phyloP scores from a whole-genome alignment of 441 rosid genomes.

The Gossypium laxum region DNA sequence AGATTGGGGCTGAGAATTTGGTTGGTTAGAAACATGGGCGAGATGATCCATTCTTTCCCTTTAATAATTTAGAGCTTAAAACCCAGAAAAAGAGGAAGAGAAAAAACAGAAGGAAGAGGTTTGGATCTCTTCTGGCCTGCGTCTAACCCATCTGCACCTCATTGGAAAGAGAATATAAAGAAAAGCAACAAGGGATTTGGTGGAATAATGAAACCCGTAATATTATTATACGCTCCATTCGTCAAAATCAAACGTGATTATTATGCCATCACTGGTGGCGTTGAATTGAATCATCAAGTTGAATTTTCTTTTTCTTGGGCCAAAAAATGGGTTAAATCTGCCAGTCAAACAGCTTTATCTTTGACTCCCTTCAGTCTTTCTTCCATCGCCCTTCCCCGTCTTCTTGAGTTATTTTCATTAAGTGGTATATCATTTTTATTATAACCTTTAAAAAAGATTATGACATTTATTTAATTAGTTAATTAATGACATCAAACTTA shows the following conservation, averaged over 20 bases:
- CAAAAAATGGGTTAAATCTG: background rate
- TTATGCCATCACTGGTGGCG: background rate
- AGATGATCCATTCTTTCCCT: background rate
- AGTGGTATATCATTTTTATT: too few relatives aligned
- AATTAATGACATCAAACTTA: too few relatives aligned
- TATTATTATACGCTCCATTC: background rate
- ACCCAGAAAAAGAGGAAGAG: background rate
- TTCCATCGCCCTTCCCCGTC: background rate
- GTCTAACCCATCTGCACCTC: conserved; percentile 22
- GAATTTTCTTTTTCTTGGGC: background rate
- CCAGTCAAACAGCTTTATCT: background rate
- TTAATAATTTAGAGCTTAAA: background rate
- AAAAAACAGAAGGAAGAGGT: background rate
- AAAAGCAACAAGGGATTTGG: background rate
- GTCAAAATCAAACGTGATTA: background rate
- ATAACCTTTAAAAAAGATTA: too few relatives aligned
- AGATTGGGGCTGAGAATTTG: conserved; percentile 21
- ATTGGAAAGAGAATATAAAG: background rate
- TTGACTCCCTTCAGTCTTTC: background rate
- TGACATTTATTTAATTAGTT: too few relatives aligned
- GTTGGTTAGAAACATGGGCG: conserved; percentile 7
- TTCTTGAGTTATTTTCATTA: background rate
- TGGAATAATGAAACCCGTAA: background rate
- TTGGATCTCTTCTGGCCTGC: background rate
- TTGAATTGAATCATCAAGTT: background rate